These are phyloP conservation scores for Paramecium caudatum DNA, from an alignment of 73 alveolate genomes.

Conservation along the genomic window DNA sequence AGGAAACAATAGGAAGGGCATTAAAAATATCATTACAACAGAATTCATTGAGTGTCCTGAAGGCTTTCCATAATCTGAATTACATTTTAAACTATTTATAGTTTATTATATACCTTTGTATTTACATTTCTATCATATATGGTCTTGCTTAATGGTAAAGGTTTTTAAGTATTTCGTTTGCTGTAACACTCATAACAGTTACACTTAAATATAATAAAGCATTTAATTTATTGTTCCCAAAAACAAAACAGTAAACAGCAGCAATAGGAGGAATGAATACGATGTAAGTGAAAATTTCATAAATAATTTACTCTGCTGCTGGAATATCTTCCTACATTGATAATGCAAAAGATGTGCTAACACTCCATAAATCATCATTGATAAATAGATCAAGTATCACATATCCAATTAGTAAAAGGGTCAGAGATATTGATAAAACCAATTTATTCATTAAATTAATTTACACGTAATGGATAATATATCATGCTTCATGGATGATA, in stretches of 20 bases:
- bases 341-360: neutral
- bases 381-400: neutral
- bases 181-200: neutral
- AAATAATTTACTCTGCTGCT: neutral
- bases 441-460: conserved; percentile 16
- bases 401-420: neutral
- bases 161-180: conserved; percentile 38
- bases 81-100: neutral
- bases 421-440: neutral
- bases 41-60: conserved; percentile 63
- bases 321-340: neutral
- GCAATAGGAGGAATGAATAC: conserved; percentile 41
- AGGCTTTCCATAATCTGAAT: conserved; percentile 59
- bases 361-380: conserved; percentile 52
- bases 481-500: neutral
- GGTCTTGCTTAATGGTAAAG: conserved; percentile 68
- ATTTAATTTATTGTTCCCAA: conserved; percentile 20
- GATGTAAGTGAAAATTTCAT: neutral
- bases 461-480: conserved; percentile 62
- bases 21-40: conserved; percentile 12
- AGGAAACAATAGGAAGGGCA: conserved; percentile 47
- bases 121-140: conserved; percentile 30
- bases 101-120: neutral
- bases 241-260: conserved; percentile 1
- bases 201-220: conserved; percentile 41